Base-by-base conservation (phyloP, 2,329 filamentous ascomycete genomes). In the Raffaelea ambrosiae region DNA sequence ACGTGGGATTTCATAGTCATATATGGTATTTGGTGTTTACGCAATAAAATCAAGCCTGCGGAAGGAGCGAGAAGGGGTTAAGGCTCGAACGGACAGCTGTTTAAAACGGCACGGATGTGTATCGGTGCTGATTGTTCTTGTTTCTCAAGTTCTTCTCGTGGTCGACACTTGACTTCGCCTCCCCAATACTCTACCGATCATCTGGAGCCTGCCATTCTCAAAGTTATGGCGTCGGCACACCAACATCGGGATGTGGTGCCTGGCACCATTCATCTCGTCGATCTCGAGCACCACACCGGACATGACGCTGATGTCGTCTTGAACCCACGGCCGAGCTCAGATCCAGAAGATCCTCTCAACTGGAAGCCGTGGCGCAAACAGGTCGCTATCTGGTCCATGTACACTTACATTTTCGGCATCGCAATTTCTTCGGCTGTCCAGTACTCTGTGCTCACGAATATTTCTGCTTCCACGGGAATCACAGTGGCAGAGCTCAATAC, bases 341-440 rank as follows among this genome's bases (percentile, higher is more conserved):
- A 76, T 48, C 54, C 62, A 1, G 72, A 73, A 11, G 74, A 79
- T 53, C 75, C 76, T 1, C 58, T 72, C 47, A 68, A 77, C 47
- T 81, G 76, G 76, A 66, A 71, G 0, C 52, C 54, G 5, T 51
- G 62, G 3, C 76, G 74, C 61, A 78, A 77, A 60, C 73, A 72
- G 68, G 44, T 62, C 21, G 56, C 62, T 4, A 58, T 59, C 5
- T 51, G 54, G 18, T 60, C 56, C 40, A 53, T 58, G 22, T 59
- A 56, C 36, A 54, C 59, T 31, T 74, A 74, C 53, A 69, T 67
- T 3, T 62, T 72, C 44, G 68, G 68, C 59, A 64, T 66, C 18
- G 73, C 71, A 14, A 69, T 76, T 43, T 63, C 72, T 1, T 62
- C 64, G 16, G 66, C 71, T 2, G 65, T 69, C 7, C 67, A 73